Evolutionary conservation across 1,139 yeast species (phyloP).

Genomic region (Candida anutae): DNA sequence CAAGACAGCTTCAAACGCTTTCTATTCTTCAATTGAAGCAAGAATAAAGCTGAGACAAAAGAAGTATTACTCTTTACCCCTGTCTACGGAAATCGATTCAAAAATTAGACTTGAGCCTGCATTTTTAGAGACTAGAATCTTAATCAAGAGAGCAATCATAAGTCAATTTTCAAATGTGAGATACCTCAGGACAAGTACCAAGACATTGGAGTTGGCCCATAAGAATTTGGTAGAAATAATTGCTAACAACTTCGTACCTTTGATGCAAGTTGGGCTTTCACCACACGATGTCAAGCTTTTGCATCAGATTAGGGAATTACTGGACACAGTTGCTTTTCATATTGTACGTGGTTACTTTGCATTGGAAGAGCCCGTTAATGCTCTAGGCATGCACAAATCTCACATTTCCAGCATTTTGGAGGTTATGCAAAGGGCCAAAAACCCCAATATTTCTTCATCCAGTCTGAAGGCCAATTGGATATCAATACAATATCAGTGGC

Average conservation of each 20-base stretch:
- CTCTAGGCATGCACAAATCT: constrained; percentile 54
- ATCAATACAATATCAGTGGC: constrained; percentile 41
- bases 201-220: constrained; percentile 26
- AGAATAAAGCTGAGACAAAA: constrained; percentile 28
- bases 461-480: constrained; percentile 26
- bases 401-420: constrained; percentile 43
- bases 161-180: constrained; percentile 27
- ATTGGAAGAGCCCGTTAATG: constrained; percentile 50
- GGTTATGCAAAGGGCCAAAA: neutral
- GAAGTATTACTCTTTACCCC: constrained; percentile 32
- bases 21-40: constrained; percentile 25
- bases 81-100: constrained; percentile 19
- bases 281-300: constrained; percentile 24
- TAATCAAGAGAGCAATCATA: constrained; percentile 31
- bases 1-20: constrained; percentile 24
- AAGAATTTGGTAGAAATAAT: constrained; percentile 23
- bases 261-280: constrained; percentile 11
- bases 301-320: constrained; percentile 30
- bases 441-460: no score
- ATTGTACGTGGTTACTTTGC: constrained; percentile 57
- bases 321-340: constrained; percentile 58
- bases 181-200: constrained; percentile 24
- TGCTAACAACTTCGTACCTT: constrained; percentile 11
- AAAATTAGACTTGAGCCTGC: constrained; percentile 27
- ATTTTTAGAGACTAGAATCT: constrained; percentile 33